These are phyloP conservation scores for Nicotiana undulata DNA, from an alignment of 257 asterid genomes.

Conservation along the genomic window DNA sequence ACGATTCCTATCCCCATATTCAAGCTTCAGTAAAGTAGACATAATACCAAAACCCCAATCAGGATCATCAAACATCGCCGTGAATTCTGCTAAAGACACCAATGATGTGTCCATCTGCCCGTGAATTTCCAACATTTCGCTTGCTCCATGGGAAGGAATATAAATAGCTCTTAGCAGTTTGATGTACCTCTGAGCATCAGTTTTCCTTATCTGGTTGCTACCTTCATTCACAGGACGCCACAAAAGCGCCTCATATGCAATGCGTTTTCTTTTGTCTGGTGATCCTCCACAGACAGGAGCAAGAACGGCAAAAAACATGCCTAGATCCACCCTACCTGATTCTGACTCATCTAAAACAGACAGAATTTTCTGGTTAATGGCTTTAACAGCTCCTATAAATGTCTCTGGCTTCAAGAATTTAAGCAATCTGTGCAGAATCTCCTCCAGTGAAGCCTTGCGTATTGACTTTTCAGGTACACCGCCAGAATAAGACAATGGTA, in stretches of 20 bases:
- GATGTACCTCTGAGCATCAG: slow-evolving; percentile 66
- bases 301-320: slow-evolving; percentile 78
- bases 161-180: slow-evolving; percentile 74
- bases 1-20: slow-evolving; percentile 78
- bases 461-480: slow-evolving; percentile 82
- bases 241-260: slow-evolving; percentile 74
- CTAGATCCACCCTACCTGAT: slow-evolving; percentile 82
- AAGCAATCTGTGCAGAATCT: slow-evolving; percentile 59
- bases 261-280: slow-evolving; percentile 66
- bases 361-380: slow-evolving; percentile 84
- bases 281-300: slow-evolving; percentile 89
- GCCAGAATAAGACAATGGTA: slow-evolving; percentile 76
- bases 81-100: slow-evolving; percentile 55
- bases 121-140: slow-evolving; percentile 75
- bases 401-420: slow-evolving; percentile 90
- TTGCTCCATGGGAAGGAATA: slow-evolving; percentile 69
- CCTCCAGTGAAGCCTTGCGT: slow-evolving; percentile 91
- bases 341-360: slow-evolving; percentile 75
- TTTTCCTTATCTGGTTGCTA: slow-evolving; percentile 49
- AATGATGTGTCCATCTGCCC: slow-evolving; percentile 56
- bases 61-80: slow-evolving; percentile 74
- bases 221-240: slow-evolving; percentile 95
- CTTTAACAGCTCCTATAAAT: slow-evolving; percentile 86
- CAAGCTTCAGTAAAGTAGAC: slow-evolving; percentile 71
- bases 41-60: slow-evolving; percentile 91